A percentile compares a stretch with the other conserved stretches of the same genome.
phyloP scores from a whole-genome alignment of 2,329 filamentous ascomycete genomes.

The Grosmannia serpens region DNA sequence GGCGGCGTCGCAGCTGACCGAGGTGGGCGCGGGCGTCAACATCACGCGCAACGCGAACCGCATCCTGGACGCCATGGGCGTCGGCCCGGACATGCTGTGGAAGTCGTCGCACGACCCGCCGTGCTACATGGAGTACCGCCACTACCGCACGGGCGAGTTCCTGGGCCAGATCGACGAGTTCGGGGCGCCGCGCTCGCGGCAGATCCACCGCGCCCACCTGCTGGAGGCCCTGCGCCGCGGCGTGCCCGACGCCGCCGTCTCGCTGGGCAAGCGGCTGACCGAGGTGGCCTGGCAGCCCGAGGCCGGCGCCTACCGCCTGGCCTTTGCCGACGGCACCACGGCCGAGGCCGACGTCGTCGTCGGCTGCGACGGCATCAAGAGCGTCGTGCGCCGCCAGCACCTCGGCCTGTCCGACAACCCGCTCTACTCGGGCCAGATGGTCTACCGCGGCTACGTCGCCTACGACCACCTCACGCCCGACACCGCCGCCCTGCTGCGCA shows the following conservation, averaged over 20 bases:
- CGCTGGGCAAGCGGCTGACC: constrained; percentile 7
- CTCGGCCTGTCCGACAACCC: constrained; percentile 33
- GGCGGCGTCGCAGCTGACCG: constrained; percentile 20
- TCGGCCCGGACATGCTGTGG: constrained; percentile 16
- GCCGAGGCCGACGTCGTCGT: constrained; percentile 31
- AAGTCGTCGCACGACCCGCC: constrained; percentile 8
- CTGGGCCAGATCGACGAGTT: constrained; percentile 12
- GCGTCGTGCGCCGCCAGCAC: constrained; percentile 29
- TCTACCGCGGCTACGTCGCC: constrained; percentile 38
- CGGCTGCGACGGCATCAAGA: constrained; percentile 55
- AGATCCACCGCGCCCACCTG: constrained; percentile 11
- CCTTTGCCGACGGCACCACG: constrained; percentile 17
- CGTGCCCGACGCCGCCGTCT: constrained; percentile 2
- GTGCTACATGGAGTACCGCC: constrained; percentile 17
- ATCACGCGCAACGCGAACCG: constrained; percentile 23
- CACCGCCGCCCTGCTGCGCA: constrained; percentile 36
- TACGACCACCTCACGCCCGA: constrained; percentile 9
- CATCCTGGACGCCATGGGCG: constrained; percentile 20
- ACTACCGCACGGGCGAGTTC: constrained; percentile 19
- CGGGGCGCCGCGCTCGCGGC: constrained; percentile 8
- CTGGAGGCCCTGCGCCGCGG: constrained; percentile 5
- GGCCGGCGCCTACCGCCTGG: constrained; percentile 7
- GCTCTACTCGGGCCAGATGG: constrained; percentile 45
- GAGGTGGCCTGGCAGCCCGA: constrained; percentile 2
- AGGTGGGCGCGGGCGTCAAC: constrained; percentile 24